phyloP scores from a whole-genome alignment of 345 rosid species.

The Eucalyptus erythrocorys region DNA sequence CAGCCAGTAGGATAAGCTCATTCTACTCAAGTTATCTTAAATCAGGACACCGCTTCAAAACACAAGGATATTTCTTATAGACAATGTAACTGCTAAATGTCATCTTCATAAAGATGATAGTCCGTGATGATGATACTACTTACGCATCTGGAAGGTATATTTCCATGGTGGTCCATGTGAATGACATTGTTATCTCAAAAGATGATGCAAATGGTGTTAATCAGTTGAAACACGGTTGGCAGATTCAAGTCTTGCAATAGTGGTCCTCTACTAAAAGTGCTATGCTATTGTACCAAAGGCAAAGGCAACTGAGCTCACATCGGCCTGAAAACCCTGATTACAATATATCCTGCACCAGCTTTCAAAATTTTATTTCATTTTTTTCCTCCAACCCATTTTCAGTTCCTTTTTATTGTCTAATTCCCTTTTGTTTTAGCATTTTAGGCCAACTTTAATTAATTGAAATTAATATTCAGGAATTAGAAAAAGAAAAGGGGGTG shows the following conservation, averaged over 20 bases:
- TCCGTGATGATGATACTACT: not conserved
- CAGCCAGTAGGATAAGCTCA: not conserved
- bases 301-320: not conserved
- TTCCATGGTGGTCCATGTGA: not conserved
- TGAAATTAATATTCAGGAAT: not conserved
- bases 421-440: not conserved
- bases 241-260: not conserved
- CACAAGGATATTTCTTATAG: not conserved
- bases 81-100: not conserved
- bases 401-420: not conserved
- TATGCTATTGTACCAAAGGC: not conserved
- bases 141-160: not conserved
- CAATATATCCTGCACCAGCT: not conserved
- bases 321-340: not conserved
- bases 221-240: not conserved
- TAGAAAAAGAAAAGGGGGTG: not conserved
- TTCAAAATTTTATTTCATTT: not conserved
- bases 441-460: not conserved
- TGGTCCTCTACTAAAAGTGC: not conserved
- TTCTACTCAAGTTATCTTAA: not conserved
- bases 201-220: not conserved
- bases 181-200: not conserved
- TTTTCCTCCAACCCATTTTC: not conserved
- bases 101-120: not conserved
- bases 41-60: not conserved